phyloP scores from a whole-genome alignment of 257 asterid genomes.

The Petunia axillaris region DNA sequence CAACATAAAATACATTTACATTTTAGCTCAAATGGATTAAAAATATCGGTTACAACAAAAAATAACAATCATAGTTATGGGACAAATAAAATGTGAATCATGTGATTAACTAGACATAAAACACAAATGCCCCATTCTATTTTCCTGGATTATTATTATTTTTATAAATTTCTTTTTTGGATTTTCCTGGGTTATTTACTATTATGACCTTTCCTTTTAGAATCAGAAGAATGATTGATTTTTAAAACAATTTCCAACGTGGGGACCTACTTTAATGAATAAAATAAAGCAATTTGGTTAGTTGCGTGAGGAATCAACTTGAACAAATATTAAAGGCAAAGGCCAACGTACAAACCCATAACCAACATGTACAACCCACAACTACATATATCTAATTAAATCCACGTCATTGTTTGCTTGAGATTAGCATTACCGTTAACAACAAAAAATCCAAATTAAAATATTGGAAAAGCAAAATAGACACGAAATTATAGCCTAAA shows the following conservation, averaged over 20 bases:
- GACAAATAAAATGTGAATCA: too few species aligned
- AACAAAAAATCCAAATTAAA: background rate
- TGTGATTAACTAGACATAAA: too few species aligned
- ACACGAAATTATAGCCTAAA: slow-evolving; percentile 20
- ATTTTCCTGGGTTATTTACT: background rate
- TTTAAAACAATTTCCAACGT: background rate
- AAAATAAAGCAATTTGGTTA: slow-evolving; percentile 13
- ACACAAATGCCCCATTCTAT: too few species aligned
- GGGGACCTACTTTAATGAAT: background rate
- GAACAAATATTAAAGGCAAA: background rate
- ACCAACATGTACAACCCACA: background rate
- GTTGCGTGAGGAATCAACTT: slow-evolving; percentile 22
- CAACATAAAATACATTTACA: too few species aligned
- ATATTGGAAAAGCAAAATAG: background rate
- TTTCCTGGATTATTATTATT: too few species aligned
- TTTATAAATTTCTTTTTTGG: too few species aligned
- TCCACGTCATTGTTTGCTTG: background rate
- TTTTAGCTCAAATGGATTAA: too few species aligned
- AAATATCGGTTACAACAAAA: too few species aligned
- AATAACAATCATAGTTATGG: too few species aligned
- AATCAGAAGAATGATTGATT: background rate
- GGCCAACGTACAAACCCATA: slow-evolving; percentile 14
- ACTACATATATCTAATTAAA: background rate
- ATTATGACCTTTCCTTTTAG: background rate
- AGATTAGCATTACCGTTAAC: slow-evolving; percentile 4